Evolutionary conservation across 306 rosid species (phyloP).

Genomic region (Arachis stenosperma): DNA sequence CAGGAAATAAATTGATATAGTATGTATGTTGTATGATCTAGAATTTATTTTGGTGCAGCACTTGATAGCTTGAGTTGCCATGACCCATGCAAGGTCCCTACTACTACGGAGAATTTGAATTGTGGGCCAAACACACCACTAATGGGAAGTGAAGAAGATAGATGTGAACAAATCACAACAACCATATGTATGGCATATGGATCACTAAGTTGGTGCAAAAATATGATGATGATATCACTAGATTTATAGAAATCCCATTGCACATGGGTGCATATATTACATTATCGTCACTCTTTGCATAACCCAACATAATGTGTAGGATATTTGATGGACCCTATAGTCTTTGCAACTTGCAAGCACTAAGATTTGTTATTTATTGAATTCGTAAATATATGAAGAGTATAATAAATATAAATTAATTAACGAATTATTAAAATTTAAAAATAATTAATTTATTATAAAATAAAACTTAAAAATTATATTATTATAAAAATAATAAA

Average conservation of each 20-base stretch:
- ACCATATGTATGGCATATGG: constrained; percentile 39
- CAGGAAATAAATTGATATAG: too few relatives aligned
- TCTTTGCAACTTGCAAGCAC: not conserved
- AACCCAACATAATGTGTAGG: too few relatives aligned
- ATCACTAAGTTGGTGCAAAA: constrained; percentile 40
- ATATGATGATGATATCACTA: constrained; percentile 51
- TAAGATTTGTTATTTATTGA: too few relatives aligned
- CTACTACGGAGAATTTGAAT: constrained; percentile 36
- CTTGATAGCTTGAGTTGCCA: constrained; percentile 42
- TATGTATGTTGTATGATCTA: not conserved
- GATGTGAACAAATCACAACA: constrained; percentile 53
- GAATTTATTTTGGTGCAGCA: constrained; percentile 31
- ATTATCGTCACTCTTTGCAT: constrained; percentile 15
- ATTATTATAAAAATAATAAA: too few relatives aligned
- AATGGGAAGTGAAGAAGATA: constrained; percentile 43
- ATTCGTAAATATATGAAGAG: too few relatives aligned
- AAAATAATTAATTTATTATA: too few relatives aligned
- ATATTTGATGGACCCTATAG: constrained; percentile 33
- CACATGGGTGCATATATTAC: constrained; percentile 57
- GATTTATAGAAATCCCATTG: constrained; percentile 49
- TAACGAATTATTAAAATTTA: too few relatives aligned
- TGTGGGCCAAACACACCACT: constrained; percentile 48
- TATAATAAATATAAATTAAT: too few relatives aligned
- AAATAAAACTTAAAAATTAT: too few relatives aligned
- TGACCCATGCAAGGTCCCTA: constrained; percentile 47